phyloP scores from a whole-genome alignment of 768 basidiomycete genomes.

The Calocera viscosa region DNA sequence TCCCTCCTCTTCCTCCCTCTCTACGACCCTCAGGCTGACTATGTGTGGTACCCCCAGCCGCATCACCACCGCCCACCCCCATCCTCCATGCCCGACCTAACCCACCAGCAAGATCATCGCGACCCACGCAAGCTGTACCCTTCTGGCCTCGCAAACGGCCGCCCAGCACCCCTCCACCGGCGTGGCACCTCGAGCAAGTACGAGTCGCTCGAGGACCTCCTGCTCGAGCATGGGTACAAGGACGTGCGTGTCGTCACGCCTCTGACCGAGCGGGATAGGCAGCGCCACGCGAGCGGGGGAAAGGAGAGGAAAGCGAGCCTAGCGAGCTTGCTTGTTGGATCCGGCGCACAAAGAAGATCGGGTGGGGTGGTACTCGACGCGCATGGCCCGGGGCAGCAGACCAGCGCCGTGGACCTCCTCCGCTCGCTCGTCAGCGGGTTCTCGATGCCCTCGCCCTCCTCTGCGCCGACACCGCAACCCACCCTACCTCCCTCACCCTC shows the following conservation, averaged over 20 bases:
- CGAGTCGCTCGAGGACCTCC: conserved; percentile 71
- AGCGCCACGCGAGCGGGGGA: neutral
- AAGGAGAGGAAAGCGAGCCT: neutral
- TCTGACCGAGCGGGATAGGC: conserved; percentile 43
- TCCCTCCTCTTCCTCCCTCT: no score
- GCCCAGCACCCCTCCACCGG: conserved; percentile 45
- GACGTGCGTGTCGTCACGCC: conserved; percentile 85
- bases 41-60: no score
- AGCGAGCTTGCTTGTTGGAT: neutral
- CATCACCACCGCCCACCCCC: neutral
- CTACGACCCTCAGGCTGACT: no score
- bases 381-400: neutral
- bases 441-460: neutral
- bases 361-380: neutral
- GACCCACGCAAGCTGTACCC: neutral
- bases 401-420: neutral
- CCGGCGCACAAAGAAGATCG: neutral
- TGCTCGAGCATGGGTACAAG: conserved; percentile 81
- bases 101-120: neutral
- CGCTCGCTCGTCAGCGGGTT: neutral
- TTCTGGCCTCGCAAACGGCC: neutral
- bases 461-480: neutral
- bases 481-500: neutral
- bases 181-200: conserved; percentile 70
- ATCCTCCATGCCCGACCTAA: neutral